Base-by-base conservation (phyloP, 768 basidiomycete species). In the Candolleomyces efflorescens region DNA sequence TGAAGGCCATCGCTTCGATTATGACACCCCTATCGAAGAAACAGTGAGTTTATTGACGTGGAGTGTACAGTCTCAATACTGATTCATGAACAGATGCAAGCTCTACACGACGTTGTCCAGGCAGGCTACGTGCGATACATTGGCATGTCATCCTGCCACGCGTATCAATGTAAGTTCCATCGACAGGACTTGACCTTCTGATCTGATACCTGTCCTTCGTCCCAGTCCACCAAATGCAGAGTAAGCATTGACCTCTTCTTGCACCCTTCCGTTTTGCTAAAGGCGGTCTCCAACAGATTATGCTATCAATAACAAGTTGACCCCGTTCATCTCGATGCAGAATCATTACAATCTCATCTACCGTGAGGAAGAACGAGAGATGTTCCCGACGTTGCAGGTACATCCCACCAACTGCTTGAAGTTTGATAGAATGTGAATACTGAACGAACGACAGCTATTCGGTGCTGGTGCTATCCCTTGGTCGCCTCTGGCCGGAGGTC, bases 311-410 rank as follows among this genome's bases (percentile, higher is more conserved):
- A 80, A 86, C 69, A 76, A 78, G 7, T 67, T 83, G 2, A 82
- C 80, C 0, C 81, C 79, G 3, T 86, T 86, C 71, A 81, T 86
- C 61, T 82, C 82, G 0, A 84, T 87, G 84, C 85, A 86, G 69
- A 86, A 86, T 62, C 81, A 83, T 61, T 79, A 86, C 65, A 82
- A 68, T 56, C 68, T 84, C 20, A 62, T 82, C 11, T 87, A 87
- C 63, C 73, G 86, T 7, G 86, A 87, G 64, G 85, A 87, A 65
- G 85, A 83, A 59, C 71, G 82, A 0, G 82, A 82, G 60, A 81
- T 84, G 78, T 81, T 84, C 61, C 85, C 86, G 0, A 79, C 78
- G 0, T 67, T 82, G 45, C 82, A 82, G 72, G 82, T 79, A 26
- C 26, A 53, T 3, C n/a, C n/a, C 48, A 9, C 18, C 23, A 32